Evolutionary conservation across 208 protist genomes (phyloP), one percentile per base, ranked within the genome.

Genomic region (Porcisia hertigi): DNA sequence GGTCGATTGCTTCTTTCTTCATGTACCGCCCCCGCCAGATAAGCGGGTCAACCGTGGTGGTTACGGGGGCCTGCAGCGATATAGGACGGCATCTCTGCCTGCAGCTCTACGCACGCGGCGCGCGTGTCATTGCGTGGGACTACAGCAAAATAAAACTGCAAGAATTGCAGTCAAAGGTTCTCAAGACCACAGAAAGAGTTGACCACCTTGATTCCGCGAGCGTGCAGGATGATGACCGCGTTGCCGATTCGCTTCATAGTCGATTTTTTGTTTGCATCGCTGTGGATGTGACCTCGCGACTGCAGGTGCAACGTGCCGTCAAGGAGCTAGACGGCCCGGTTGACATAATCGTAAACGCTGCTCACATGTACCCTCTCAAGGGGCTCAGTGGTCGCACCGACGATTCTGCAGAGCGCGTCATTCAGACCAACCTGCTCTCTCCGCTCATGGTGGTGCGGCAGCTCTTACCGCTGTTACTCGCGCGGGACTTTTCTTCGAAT

Each of bases 111-210:
- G 79, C 77, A 12, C 73, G 77, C 25, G 84, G 82, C 20, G 88
- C 88, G 6, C 79, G 71, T 43, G 84, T 94, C 1, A 75, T 90
- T 58, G 88, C 88, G 23, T 94, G 88, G 90, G 90, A 94, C 62
- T 73, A 80, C 43, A 84, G 75, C 43, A 86, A 85, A 47, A 71
- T 79, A 14, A 85, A 85, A 47, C 77, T 94, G 23, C 81, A 89
- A 9, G 80, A 92, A 45, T 76, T 94, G 54, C 70, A 81, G 45
- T 47, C 65, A 8, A 88, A 89, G 12, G 82, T 85, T 25, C 70
- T 69, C 49, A 65, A 67, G 36, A 70, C 64, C 39, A n/a, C 57
- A 9, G 18, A 52, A 2, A 60, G 25, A 20, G 69, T 8, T 16
- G 25, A 54, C 11, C n/a, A 36, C 55, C 49, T 2, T 39, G 62